A percentile compares a stretch with the other conserved stretches of the same genome.
Conservation (phyloP, 2,329 filamentous ascomycete genomes). For the Fulvia fulva region DNA sequence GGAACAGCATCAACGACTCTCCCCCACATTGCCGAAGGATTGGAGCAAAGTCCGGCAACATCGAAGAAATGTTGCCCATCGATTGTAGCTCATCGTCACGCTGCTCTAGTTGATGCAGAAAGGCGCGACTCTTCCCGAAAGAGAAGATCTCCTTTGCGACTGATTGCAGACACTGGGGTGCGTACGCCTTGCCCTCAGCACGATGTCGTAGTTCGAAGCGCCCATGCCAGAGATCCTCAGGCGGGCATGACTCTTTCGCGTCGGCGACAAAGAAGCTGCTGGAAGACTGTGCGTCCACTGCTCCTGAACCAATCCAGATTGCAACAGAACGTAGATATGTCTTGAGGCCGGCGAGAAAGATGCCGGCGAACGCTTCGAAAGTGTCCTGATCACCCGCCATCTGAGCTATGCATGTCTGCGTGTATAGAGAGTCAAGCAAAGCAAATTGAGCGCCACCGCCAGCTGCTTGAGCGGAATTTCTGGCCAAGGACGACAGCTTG, state of each 20-base stretch:
- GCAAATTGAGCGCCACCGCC: constrained; percentile 53
- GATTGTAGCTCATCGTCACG: neutral
- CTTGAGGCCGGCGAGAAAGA: constrained; percentile 78
- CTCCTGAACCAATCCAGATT: constrained; percentile 79
- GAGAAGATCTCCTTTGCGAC: constrained; percentile 72
- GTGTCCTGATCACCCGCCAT: constrained; percentile 59
- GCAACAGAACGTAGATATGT: constrained; percentile 77
- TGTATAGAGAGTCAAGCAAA: constrained; percentile 75
- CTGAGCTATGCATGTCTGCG: constrained; percentile 65
- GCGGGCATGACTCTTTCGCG: constrained; percentile 50
- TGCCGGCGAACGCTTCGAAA: constrained; percentile 60
- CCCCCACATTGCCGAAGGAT: constrained; percentile 3
- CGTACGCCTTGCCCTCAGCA: constrained; percentile 57
- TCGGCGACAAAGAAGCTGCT: constrained; percentile 73
- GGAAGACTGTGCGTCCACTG: constrained; percentile 51
- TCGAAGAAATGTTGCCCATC: neutral
- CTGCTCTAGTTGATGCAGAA: constrained; percentile 66
- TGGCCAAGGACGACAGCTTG: constrained; percentile 60
- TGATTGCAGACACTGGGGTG: constrained; percentile 70
- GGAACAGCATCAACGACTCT: constrained; percentile 52
- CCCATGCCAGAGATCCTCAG: constrained; percentile 69
- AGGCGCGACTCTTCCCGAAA: constrained; percentile 81
- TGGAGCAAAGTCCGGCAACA: constrained; percentile 7
- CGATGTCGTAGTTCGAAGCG: constrained; percentile 66
- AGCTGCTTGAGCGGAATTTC: constrained; percentile 36